These are phyloP conservation scores for Isabelozyma pseudorhagii DNA, from an alignment of 805 yeast species.

Conservation along the genomic window DNA sequence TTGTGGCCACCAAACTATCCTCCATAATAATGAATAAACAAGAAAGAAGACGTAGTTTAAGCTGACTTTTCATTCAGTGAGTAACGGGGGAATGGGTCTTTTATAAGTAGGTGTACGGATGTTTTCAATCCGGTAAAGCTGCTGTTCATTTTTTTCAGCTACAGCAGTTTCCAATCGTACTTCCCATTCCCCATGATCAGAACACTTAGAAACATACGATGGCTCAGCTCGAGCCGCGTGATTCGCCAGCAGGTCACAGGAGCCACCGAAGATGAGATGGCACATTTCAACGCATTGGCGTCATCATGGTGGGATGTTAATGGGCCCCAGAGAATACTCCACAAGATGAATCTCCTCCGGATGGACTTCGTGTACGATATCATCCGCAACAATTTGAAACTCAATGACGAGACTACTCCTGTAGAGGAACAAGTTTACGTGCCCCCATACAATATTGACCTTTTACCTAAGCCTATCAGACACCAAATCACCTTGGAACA, in stretches of 20 bases:
- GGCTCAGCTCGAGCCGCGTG: not conserved
- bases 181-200: not conserved
- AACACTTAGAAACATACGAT: not conserved
- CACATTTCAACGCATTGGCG: slow-evolving; percentile 84
- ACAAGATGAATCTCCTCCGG: slow-evolving; percentile 87
- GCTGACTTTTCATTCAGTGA: too few relatives aligned
- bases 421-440: slow-evolving; percentile 54
- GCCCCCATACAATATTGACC: slow-evolving; percentile 71
- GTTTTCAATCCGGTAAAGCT: not conserved
- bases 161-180: not conserved
- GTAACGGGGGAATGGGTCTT: too few relatives aligned
- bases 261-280: slow-evolving; percentile 60
- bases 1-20: slow-evolving; percentile 67
- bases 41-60: not conserved
- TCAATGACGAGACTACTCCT: slow-evolving; percentile 30
- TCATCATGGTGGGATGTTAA: slow-evolving; percentile 97
- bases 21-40: slow-evolving; percentile 15
- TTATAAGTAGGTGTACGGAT: not conserved
- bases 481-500: slow-evolving; percentile 48
- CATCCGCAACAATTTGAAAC: slow-evolving; percentile 40
- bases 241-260: slow-evolving; percentile 22
- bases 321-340: slow-evolving; percentile 91
- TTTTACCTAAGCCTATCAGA: slow-evolving; percentile 60
- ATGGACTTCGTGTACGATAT: slow-evolving; percentile 80
- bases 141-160: not conserved